Evolutionary conservation across 2,329 filamentous ascomycete species (phyloP).

Genomic region (Cytospora paraplurivora): DNA sequence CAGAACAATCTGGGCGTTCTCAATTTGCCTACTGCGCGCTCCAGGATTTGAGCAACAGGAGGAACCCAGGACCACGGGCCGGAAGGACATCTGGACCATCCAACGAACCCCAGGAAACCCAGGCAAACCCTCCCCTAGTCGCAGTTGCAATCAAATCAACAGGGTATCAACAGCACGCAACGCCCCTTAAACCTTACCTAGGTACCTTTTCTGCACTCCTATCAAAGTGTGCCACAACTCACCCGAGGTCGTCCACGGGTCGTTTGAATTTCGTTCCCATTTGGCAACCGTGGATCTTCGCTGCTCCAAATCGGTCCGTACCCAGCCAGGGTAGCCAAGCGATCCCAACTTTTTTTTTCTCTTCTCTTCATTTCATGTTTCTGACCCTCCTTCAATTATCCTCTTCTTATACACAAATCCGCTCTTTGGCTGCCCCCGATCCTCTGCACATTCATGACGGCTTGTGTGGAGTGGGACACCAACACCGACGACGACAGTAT

Average conservation of each 20-base stretch:
- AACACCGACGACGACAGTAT: slow-evolving; percentile 14
- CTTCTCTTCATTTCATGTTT: background rate
- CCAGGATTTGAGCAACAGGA: background rate
- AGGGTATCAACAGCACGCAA: background rate
- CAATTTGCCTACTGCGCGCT: background rate
- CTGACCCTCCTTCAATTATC: background rate
- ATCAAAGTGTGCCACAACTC: background rate
- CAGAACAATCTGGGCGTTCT: background rate
- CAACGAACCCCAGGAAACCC: background rate
- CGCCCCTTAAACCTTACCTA: slow-evolving; percentile 16
- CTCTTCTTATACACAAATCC: background rate
- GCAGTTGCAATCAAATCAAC: slow-evolving; percentile 23
- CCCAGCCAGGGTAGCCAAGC: no score
- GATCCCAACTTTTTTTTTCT: background rate
- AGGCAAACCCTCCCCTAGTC: slow-evolving; percentile 1
- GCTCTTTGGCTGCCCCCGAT: slow-evolving; percentile 11
- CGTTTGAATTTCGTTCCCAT: slow-evolving; percentile 12
- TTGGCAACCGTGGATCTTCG: slow-evolving; percentile 1
- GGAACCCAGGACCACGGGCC: slow-evolving; percentile 10
- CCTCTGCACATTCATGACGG: slow-evolving; percentile 19
- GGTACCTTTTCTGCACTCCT: slow-evolving; percentile 5
- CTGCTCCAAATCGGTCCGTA: slow-evolving; percentile 9
- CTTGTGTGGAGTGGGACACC: slow-evolving; percentile 24
- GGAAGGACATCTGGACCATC: background rate
- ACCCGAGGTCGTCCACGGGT: background rate